Evolutionary conservation across 1,284 basidiomycete genomes (phyloP).

Genomic region (Neotropicomus parvogracilis): DNA sequence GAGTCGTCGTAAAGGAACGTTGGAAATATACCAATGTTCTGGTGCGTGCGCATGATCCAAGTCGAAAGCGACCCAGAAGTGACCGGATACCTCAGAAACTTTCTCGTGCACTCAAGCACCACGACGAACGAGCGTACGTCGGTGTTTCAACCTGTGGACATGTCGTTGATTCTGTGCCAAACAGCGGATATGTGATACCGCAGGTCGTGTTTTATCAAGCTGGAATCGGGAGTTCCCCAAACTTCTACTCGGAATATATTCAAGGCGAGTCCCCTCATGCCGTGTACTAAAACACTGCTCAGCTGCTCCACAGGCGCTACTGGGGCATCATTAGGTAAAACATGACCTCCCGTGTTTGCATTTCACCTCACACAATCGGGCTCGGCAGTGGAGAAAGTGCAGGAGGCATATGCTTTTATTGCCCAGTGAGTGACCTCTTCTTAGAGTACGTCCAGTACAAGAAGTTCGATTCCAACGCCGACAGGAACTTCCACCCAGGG

Average conservation of each 20-base stretch:
- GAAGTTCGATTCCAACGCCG: slow-evolving; percentile 1
- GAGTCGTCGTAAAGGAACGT: slow-evolving; percentile 43
- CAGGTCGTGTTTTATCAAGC: slow-evolving; percentile 70
- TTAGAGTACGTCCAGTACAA: background rate
- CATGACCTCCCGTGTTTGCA: background rate
- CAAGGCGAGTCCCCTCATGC: slow-evolving; percentile 36
- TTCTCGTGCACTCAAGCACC: slow-evolving; percentile 45
- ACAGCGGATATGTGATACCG: slow-evolving; percentile 45
- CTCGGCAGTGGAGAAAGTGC: slow-evolving; percentile 57
- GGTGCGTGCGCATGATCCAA: slow-evolving; percentile 35
- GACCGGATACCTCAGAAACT: slow-evolving; percentile 41
- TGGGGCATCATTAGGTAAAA: slow-evolving; percentile 53
- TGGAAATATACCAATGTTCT: slow-evolving; percentile 63
- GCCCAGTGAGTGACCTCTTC: slow-evolving; percentile 52
- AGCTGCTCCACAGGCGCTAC: slow-evolving; percentile 47
- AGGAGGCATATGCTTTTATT: slow-evolving; percentile 72
- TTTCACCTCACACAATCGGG: slow-evolving; percentile 2
- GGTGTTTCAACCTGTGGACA: background rate
- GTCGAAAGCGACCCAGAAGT: background rate
- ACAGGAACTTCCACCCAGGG: slow-evolving; percentile 62
- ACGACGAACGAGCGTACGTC: slow-evolving; percentile 50
- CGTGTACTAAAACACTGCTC: background rate
- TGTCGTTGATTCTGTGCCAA: background rate
- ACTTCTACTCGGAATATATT: slow-evolving; percentile 52
- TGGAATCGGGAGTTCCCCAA: slow-evolving; percentile 63